Base-by-base conservation (phyloP, 1,284 basidiomycete genomes). In the Papiliotrema laurentii region DNA sequence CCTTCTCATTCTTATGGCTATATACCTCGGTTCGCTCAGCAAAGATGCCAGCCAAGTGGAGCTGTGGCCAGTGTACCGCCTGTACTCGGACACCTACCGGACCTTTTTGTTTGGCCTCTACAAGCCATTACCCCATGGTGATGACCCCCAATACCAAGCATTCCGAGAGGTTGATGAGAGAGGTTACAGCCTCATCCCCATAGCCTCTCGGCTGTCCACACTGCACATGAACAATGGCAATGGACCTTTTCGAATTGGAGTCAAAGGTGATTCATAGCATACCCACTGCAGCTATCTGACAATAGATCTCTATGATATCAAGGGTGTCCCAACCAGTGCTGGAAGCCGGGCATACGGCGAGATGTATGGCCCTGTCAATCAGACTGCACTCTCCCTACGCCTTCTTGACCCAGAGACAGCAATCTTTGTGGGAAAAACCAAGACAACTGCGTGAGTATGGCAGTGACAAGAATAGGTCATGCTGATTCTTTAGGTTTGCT, bases 351-450 rank as follows among this genome's bases (percentile, higher is more conserved):
- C 55, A 0, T 64, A 50, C 47, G 50, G 46, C 0, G 44, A 54
- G 18, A 36, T 55, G 5, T 55, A 58, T 37, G 53, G 51, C 3
- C 39, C 28, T 13, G 54, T 50, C 14, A 43, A 54, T 11, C 36
- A 24, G 13, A 63, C 53, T 22, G 57, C 63, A 2, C 40, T 43
- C 6, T 33, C 78, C 0, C 61, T 81, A n/a, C 67, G 75, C 51
- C 71, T 71, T 11, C 73, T 81, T 3, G 59, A 79, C 30, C 67
- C 72, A 34, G 70, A 76, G 28, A 79, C 79, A 14, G 77, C 77
- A 18, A 65, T 77, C 5, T 66, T 80, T 45, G 72, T 81, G 4
- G 79, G 79, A 18, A 81, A 79, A 59, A 77, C 78, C 3, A 79
- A 78, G 50, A 79, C 78, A 9, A 78, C 78, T 1, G 77, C 79